Base-by-base conservation (phyloP, 495 filamentous ascomycete species). In the Tuber microsphaerosporum region DNA sequence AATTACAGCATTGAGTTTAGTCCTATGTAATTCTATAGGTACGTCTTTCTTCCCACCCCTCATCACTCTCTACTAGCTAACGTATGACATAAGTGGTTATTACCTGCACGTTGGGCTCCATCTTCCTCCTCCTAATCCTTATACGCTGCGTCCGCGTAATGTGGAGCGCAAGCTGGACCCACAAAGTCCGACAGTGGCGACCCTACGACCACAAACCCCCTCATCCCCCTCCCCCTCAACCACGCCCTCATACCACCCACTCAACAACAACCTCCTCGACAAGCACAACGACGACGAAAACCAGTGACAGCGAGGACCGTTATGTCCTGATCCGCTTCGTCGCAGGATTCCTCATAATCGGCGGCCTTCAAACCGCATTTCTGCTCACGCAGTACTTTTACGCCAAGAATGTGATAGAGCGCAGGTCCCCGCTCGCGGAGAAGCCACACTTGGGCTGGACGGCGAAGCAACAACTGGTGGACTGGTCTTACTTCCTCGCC, bases 401-500 rank as follows among this genome's bases (percentile, higher is more conserved):
- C 68, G 79, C 79, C 20, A 34, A 71, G 14, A 61, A 34, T 0
- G 71, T 81, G 17, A 44, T 71, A 17, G 19, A 31, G 1, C 75
- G 69, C 16, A 74, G 73, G 17, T 48, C 73, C 22, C 70, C 72
- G 2, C 39, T 74, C 31, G 74, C 79, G n/a, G 26, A 43, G 56
- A 56, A 39, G 10, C 79, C 79, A 2, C 65, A 51, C 10, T 20
- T 81, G 7, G 79, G 79, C 1, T 78, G 75, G 79, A 81, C 45
- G 10, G 46, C 56, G 14, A 71, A 51, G 16, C 61, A 77, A 31
- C 79, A 81, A 34, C 31, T 81, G 12, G 70, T n/a, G 68, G 79
- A 81, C 41, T 81, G 79, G 79, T 70, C 79, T n/a, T 81, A 74
- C 75, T 81, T 81, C 37, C 46, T 81, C 3, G 75, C 79, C 43